Base-by-base conservation (phyloP, 2,329 filamentous ascomycete genomes). In the Aspergillus pseudonomiae region DNA sequence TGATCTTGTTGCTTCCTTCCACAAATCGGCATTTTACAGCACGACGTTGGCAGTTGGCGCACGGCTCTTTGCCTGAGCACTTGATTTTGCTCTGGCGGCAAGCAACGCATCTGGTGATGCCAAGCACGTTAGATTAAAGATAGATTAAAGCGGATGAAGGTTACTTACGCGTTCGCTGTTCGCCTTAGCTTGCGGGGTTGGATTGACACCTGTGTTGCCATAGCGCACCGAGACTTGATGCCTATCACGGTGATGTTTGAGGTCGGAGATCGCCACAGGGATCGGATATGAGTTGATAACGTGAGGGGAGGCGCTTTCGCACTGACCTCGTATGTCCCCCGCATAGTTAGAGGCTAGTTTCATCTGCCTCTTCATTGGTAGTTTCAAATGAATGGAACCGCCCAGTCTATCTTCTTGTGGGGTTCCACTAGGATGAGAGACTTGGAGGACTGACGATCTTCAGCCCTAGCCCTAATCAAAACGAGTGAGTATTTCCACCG, bases 51-150 rank as follows among this genome's bases (percentile, higher is more conserved):
- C 67, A 69, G 58, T 68, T 68, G 24, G 45, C 71, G 63, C 79
- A 81, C 6, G 78, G 79, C 36, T 74, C 67, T n/a, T 68, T 61
- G 26, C 78, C 78, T 10, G 77, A 76, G 68, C 79, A 80, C 68
- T 76, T 77, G 57, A 80, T 79, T 66, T 81, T 80, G 63, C 78
- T 78, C 61, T 74, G 73, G 6, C 80, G 77, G 64, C 79, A 82
- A 55, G 67, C 60, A 28, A 67, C 43, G 43, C 66, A 69, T 36
- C 67, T 69, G 41, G 24, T 19, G 32, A 39, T 24, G 55, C 50
- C 24, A 61, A 52, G 30, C 24, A 24, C 10, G 16, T 34, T 34
- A 53, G n/a, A 4, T 28, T 34, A 19, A n/a, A n/a, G 6, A 28
- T 21, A 19, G 24, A 4, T 6, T 10, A 21, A 19, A 9, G 21